These are phyloP conservation scores for Dichotomocladium elegans DNA, from an alignment of 371 early-diverging fungal genomes.

Conservation along the genomic window DNA sequence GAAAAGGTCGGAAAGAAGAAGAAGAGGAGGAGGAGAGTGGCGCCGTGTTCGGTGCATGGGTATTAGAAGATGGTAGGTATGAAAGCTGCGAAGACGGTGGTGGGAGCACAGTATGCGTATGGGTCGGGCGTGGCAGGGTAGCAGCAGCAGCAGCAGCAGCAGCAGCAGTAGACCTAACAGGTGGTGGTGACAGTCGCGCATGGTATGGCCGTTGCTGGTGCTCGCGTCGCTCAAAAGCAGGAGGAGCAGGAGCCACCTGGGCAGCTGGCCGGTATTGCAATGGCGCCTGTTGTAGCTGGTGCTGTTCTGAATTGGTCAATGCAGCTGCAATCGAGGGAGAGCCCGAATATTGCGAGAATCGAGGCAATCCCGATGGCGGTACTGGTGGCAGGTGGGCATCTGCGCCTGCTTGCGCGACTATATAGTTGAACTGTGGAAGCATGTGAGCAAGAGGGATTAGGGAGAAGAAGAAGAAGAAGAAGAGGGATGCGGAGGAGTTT, in stretches of 20 bases:
- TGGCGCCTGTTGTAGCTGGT: background rate
- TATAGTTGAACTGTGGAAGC: constrained; percentile 63
- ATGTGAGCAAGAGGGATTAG: constrained; percentile 23
- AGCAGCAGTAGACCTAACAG: too few relatives aligned
- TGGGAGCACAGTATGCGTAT: too few relatives aligned
- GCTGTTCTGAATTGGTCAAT: constrained; percentile 1
- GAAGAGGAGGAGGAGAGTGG: background rate
- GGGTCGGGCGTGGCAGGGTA: background rate
- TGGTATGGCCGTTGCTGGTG: background rate
- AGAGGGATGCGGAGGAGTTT: background rate
- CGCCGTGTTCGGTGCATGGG: too few relatives aligned
- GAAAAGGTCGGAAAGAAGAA: constrained; percentile 2
- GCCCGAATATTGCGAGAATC: background rate
- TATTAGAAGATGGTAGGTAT: too few relatives aligned
- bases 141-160: background rate
- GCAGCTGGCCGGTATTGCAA: background rate
- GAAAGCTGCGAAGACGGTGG: background rate
- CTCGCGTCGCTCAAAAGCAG: background rate
- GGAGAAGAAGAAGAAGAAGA: background rate
- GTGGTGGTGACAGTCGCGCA: background rate
- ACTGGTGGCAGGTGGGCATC: constrained; percentile 24
- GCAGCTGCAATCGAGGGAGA: background rate
- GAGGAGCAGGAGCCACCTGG: too few relatives aligned
- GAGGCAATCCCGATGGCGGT: constrained; percentile 8
- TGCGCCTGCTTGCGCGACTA: constrained; percentile 48